Conservation (phyloP, 176 grass and related monocot genomes). For the Alopecurus myosuroides region DNA sequence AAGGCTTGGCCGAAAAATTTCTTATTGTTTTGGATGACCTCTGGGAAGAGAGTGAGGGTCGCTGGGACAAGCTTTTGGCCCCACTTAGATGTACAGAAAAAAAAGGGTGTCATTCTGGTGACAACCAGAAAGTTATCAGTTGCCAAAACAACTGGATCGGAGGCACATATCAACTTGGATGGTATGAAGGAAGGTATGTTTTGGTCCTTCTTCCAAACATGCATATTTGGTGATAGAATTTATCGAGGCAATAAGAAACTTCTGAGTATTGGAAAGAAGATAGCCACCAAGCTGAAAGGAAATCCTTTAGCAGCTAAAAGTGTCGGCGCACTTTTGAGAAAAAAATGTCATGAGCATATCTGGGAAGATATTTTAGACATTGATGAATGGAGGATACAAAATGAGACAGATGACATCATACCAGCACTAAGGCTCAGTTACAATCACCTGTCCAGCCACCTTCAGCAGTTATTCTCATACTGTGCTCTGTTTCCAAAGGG, state of each 20-base stretch:
- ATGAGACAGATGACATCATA: neutral
- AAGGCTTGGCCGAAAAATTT: slow-evolving; percentile 35
- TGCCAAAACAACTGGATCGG: neutral
- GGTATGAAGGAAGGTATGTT: slow-evolving; percentile 32
- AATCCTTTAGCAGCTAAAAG: slow-evolving; percentile 55
- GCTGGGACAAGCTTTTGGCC: slow-evolving; percentile 47
- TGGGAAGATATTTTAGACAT: slow-evolving; percentile 36
- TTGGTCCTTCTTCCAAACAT: slow-evolving; percentile 31
- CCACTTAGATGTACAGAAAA: slow-evolving; percentile 32
- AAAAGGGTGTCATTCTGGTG: slow-evolving; percentile 34
- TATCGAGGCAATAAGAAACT: neutral
- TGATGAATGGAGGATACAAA: slow-evolving; percentile 23
- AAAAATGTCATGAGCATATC: neutral
- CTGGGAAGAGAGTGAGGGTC: slow-evolving; percentile 39
- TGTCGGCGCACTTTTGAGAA: slow-evolving; percentile 34
- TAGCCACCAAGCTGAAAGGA: slow-evolving; percentile 35
- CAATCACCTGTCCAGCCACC: slow-evolving; percentile 14
- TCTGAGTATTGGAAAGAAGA: slow-evolving; percentile 23
- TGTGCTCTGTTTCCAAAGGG: slow-evolving; percentile 56
- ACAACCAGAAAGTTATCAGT: slow-evolving; percentile 41
- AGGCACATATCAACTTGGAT: slow-evolving; percentile 18
- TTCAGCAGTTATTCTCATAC: slow-evolving; percentile 38
- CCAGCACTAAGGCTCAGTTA: slow-evolving; percentile 46
- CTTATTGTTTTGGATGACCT: slow-evolving; percentile 59
- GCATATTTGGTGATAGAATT: slow-evolving; percentile 34